Base-by-base conservation (phyloP, 2,329 filamentous ascomycete species). In the Pseudogymnoascus sp. region DNA sequence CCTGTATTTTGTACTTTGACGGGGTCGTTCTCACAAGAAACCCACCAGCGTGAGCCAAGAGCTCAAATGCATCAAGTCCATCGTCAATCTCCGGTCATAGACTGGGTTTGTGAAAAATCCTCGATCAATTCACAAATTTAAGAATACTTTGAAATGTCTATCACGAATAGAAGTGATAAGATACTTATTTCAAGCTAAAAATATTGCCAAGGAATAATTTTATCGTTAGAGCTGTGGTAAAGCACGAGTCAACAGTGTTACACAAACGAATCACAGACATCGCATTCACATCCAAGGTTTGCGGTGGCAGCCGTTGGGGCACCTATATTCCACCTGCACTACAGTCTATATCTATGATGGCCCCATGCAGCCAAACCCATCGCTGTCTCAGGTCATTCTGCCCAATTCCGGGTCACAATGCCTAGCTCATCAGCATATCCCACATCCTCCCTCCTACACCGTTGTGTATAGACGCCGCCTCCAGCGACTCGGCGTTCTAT, bases 261-360 rank as follows among this genome's bases (percentile, higher is more conserved):
- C 22, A 25, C 22, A 25, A 25, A 4, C 22, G 22, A 25, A 25
- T 25, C 22, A 25, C 22, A 25, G 22, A 33, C 25, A 6, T 54
- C 47, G 33, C 28, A 7, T 54, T 54, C 47, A 54, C 47, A 33
- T 33, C 47, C 28, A 33, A 33, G n/a, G 8, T 33, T 18, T 54
- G 28, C 47, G 16, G 47, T 54, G 47, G 47, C 28, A 54, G 47
- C 47, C 47, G 28, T 54, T 54, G 25, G n/a, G 47, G 47, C 47
- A 54, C 47, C 43, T 54, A 54, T 54, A 54, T 54, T 54, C 47
- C 47, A 54, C 43, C 43, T 50, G 43, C 43, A 50, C 47, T 54
- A 54, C 43, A 54, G 47, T 54, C 47, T 54, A 54, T 54, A 54
- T 54, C 47, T 54, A 54, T 33, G 47, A 54, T 33, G 47, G 47